phyloP scores from a whole-genome alignment of 2,329 filamentous ascomycete species.

The Pleurostoma richardsiae region DNA sequence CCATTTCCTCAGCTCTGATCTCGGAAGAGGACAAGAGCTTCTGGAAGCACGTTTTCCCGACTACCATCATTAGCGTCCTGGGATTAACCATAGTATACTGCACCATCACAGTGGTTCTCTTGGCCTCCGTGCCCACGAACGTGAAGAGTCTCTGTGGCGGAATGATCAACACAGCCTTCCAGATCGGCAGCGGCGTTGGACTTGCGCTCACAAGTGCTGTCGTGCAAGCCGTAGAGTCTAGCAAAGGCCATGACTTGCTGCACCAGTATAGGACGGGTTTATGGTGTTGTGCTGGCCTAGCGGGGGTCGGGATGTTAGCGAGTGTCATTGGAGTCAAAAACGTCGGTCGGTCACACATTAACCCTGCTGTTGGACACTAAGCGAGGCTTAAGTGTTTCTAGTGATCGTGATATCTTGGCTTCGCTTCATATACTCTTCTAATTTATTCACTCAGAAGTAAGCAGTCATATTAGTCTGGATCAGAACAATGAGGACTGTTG shows the following conservation, averaged over 20 bases:
- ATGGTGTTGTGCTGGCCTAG: slow-evolving; percentile 34
- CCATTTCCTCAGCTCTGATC: slow-evolving; percentile 23
- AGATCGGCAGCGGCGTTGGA: slow-evolving; percentile 33
- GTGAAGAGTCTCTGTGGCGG: slow-evolving; percentile 23
- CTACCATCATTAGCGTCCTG: slow-evolving; percentile 30
- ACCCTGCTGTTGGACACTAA: too few species aligned
- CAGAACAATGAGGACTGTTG: too few species aligned
- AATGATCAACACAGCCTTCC: slow-evolving; percentile 34
- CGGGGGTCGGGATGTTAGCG: slow-evolving; percentile 24
- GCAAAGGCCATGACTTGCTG: slow-evolving; percentile 22
- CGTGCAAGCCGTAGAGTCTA: slow-evolving; percentile 30
- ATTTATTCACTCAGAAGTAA: too few species aligned
- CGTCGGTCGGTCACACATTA: neutral
- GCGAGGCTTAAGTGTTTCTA: too few species aligned
- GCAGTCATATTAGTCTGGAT: too few species aligned
- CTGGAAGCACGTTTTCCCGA: slow-evolving; percentile 32
- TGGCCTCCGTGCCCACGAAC: slow-evolving; percentile 30
- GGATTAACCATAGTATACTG: slow-evolving; percentile 34
- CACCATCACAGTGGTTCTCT: slow-evolving; percentile 31
- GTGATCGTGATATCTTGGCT: too few species aligned
- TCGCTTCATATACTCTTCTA: too few species aligned
- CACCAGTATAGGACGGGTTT: slow-evolving; percentile 32
- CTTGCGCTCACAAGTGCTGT: slow-evolving; percentile 24
- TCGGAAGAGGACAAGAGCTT: slow-evolving; percentile 11
- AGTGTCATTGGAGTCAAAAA: slow-evolving; percentile 16